Percentiles rank a stretch among this genome's conserved stretches.
Evolutionary conservation across 257 asterid species (phyloP).

Genomic region (Salvia miltiorrhiza): DNA sequence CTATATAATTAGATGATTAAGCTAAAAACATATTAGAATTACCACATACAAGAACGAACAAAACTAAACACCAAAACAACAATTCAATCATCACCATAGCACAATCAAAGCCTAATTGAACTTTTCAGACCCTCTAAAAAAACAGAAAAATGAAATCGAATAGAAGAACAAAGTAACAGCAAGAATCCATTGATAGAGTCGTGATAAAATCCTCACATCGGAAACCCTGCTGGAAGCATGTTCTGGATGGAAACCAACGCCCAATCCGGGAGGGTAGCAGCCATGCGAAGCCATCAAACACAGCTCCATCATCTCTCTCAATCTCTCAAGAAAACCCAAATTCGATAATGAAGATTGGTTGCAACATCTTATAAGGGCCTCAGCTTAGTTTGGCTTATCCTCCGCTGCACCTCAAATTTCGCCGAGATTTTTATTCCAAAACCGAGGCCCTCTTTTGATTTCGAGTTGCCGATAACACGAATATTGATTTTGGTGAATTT

Average conservation of each 20-base stretch:
- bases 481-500: not conserved
- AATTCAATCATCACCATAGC: not conserved
- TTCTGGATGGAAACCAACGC: slow-evolving; percentile 40
- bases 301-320: slow-evolving; percentile 44
- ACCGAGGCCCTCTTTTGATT: slow-evolving; percentile 25
- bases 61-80: not conserved
- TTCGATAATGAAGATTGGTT: slow-evolving; percentile 13
- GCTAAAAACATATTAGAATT: not conserved
- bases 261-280: slow-evolving; percentile 42
- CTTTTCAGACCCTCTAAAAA: not conserved
- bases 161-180: not conserved
- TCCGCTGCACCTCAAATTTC: slow-evolving; percentile 39
- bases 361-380: slow-evolving; percentile 22
- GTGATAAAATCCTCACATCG: slow-evolving; percentile 36
- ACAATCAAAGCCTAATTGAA: not conserved
- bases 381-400: slow-evolving; percentile 37
- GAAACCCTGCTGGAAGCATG: slow-evolving; percentile 29
- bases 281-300: slow-evolving; percentile 75
- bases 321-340: slow-evolving; percentile 18
- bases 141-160: not conserved
- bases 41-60: not conserved
- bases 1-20: not conserved
- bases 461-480: slow-evolving; percentile 5
- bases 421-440: slow-evolving; percentile 29
- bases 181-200: not conserved